Base-by-base conservation (phyloP, 129 eudicot species). In the Kitagawia praeruptora region DNA sequence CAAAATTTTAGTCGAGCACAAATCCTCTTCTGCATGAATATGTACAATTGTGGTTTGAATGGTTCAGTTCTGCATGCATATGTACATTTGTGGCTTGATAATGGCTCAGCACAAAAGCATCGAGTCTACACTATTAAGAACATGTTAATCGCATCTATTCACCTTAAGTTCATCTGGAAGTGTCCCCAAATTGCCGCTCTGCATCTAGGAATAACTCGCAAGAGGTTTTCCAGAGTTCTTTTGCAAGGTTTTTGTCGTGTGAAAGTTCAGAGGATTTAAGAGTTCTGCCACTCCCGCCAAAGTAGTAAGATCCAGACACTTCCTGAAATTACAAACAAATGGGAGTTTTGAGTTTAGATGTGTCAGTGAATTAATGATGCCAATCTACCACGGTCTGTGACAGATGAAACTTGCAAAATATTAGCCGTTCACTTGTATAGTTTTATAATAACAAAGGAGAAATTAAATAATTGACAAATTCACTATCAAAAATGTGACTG, bases 241-340 rank as follows among this genome's bases (percentile, higher is more conserved):
- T 85, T 19, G 93, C 85, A 66, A 95, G 89, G 77, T 80, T 83
- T 53, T 83, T 10, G 53, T 87, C 49, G 49, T 87, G 86, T 40
- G 98, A 95, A 71, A 92, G 83, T 44, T 84, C 70, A 70, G 97
- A 95, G 67, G 98, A 90, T 5, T 81, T 85, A 14, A 90, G 21
- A 6, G 90, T 88, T 86, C 90, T 87, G 8, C 97, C 97, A 19
- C 85, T 85, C 67, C 97, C 98, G n/a, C 97, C 97, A 79, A 92
- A 95, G 76, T 87, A 92, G 77, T 90, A 87, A 42, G 92, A 87
- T 41, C 96, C 96, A 11, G 97, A 88, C 18, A 77, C 77, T 85
- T 86, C 98, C 98, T 95, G 91, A 83, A 90, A 81, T 16, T 67
- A 75, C 75, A 70, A 54, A 70, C 28, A 58, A 49, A 58, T 21